Evolutionary conservation across 805 yeast species (phyloP).

Genomic region (Starmerella gropengiesseri): DNA sequence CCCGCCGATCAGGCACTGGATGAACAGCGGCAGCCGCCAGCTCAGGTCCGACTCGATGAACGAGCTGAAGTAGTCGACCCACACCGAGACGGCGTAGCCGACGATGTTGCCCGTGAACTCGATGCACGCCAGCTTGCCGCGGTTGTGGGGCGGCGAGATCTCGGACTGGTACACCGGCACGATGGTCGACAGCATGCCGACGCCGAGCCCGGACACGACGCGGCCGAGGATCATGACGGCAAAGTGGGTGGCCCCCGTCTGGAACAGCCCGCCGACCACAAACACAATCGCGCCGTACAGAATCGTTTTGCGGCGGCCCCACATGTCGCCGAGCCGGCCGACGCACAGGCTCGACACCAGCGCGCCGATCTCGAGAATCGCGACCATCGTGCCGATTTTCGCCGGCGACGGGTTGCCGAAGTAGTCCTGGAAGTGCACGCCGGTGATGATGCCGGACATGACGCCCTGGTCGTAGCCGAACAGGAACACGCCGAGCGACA

Average conservation of each 20-base stretch:
- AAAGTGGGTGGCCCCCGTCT: slow-evolving; percentile 49
- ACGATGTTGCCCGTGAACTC: slow-evolving; percentile 79
- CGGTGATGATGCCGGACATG: slow-evolving; percentile 76
- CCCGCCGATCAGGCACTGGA: slow-evolving; percentile 66
- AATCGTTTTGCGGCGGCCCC: slow-evolving; percentile 73
- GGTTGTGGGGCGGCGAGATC: slow-evolving; percentile 73
- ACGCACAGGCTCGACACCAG: slow-evolving; percentile 66
- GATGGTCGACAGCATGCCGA: slow-evolving; percentile 71
- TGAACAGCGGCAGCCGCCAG: slow-evolving; percentile 70
- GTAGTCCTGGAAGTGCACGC: slow-evolving; percentile 54
- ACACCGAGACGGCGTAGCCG: slow-evolving; percentile 73
- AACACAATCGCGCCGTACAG: slow-evolving; percentile 68
- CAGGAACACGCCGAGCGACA: slow-evolving; percentile 44
- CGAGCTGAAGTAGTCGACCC: slow-evolving; percentile 75
- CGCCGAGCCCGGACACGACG: slow-evolving; percentile 73
- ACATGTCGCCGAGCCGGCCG: slow-evolving; percentile 63
- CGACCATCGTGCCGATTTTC: slow-evolving; percentile 74
- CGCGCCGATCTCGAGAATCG: slow-evolving; percentile 83
- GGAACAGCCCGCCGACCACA: slow-evolving; percentile 67
- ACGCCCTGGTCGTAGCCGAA: slow-evolving; percentile 86
- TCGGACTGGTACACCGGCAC: slow-evolving; percentile 85
- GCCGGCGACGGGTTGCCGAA: slow-evolving; percentile 66
- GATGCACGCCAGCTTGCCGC: slow-evolving; percentile 77
- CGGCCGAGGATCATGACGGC: slow-evolving; percentile 58
- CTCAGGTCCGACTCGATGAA: slow-evolving; percentile 49